Base-by-base conservation (phyloP, 2,329 filamentous ascomycete genomes). In the Ophiostoma ulmi region DNA sequence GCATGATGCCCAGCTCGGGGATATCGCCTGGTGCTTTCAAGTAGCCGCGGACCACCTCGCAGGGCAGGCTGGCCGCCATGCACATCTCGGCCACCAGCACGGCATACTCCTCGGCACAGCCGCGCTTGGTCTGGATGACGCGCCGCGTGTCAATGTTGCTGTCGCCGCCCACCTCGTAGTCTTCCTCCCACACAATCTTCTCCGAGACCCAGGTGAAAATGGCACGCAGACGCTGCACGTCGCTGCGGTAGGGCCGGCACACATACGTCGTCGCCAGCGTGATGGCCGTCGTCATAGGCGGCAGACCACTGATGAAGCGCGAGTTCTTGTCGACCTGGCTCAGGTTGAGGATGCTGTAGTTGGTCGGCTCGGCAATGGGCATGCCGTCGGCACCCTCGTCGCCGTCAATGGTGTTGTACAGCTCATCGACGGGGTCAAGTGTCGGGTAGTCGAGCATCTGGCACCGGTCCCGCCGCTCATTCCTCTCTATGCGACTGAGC, bases 181-280 rank as follows among this genome's bases (percentile, higher is more conserved):
- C 93, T 76, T 97, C 94, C 78, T 99, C 95, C 95, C 95, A 99
- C 41, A 87, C 87, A 71, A 99, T 90, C 75, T 94, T 93, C 78
- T 99, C 95, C n/a, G 92, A 88, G 5, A 97, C 92, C 94, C 94
- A 99, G 1, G 92, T 97, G 77, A 98, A 99, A 73, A 99, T 98
- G 20, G 95, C 94, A 35, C 96, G 88, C 36, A 99, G 81, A 48
- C 94, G 88, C 79, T 99, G 95, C 0, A 97, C 92, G 76, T 98
- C 94, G 79, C 92, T 97, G 72, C 94, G 87, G 79, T 97, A 97
- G 0, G 95, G 96, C 38, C 95, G 88, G 77, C 96, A 99, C 13
- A 99, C 89, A 77, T 97, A 97, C 0, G 90, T 92, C 71, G 95
- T 95, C 0, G 95, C 93, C 20, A 99, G 83, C 39, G 90, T 91